Evolutionary conservation across 2,329 filamentous ascomycete genomes (phyloP), one percentile per base, ranked within the genome.

Genomic region (Xylaria sp.): DNA sequence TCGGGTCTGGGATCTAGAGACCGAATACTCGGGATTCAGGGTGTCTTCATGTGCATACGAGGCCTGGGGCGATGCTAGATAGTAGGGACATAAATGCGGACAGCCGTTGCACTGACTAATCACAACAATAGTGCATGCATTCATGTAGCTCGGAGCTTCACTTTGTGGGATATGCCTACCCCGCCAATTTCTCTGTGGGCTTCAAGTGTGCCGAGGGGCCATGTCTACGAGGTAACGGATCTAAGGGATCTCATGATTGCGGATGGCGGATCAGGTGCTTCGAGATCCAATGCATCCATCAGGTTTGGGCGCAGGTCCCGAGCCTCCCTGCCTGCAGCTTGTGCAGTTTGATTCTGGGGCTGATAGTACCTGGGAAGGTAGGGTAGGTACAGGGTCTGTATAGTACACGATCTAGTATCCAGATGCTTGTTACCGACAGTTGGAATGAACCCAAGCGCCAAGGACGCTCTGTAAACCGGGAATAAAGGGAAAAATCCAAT

Each of bases 11-110:
- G 62, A 62, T 61, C 69, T 52, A 33, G 59, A 71, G 56, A 63
- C 66, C 66, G 60, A 71, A 33, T 41, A 43, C 23, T 71, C 66
- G 66, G 66, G 66, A 71, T 61, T 63, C 66, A 63, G 65, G 58
- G 54, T 62, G 52, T 57, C n/a, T 57, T 58, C 43, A 57, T 62
- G 54, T 51, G 51, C 49, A 57, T 49, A 54, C 28, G 18, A 51
- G 56, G 41, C 49, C 23, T 43, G 48, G 18, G 2, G 20, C 49
- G 46, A 48, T 54, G n/a, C 49, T n/a, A 43, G 59, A 18, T 54
- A 41, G 25, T 54, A 41, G 25, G 36, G 25, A 43, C 39, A 48
- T 49, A 4, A 51, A 67, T 64, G 64, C 48, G 52, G 60, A 64
- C 48, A 64, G 25, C 67, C 58, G 64, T 56, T 23, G 57, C 51